Conservation (phyloP, 108 stramenopile species). For the Parietichytrium sp. region DNA sequence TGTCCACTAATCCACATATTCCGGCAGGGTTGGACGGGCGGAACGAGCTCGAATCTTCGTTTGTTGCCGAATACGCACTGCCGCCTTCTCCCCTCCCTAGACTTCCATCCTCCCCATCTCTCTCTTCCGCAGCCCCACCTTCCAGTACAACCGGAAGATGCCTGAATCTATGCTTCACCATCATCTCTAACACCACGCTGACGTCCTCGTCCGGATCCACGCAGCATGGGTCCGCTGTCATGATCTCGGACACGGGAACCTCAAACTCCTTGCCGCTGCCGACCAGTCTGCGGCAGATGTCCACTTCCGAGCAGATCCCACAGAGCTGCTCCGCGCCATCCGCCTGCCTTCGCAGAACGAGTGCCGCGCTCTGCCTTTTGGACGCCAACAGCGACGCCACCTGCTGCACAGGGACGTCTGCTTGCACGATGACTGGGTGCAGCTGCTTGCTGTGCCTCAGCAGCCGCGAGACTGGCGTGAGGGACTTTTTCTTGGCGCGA, state of each 20-base stretch:
- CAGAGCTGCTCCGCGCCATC: background rate
- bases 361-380: conserved; percentile 34
- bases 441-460: conserved; percentile 24
- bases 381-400: background rate
- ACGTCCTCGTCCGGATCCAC: conserved; percentile 75
- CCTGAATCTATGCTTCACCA: conserved; percentile 84
- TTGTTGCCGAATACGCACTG: background rate
- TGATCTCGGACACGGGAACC: conserved; percentile 61
- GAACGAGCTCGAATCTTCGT: background rate
- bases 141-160: conserved; percentile 53
- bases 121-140: no score
- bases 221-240: conserved; percentile 81
- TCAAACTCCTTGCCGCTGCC: background rate
- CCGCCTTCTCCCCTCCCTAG: background rate
- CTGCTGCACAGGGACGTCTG: background rate
- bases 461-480: conserved; percentile 9
- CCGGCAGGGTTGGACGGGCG: background rate
- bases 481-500: background rate
- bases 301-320: conserved; percentile 37
- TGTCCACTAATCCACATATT: conserved; percentile 21
- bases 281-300: conserved; percentile 26
- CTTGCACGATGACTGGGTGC: conserved; percentile 24
- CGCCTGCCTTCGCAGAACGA: background rate
- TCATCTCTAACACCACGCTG: conserved; percentile 79
- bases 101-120: no score